Evolutionary conservation across 805 yeast species (phyloP), one percentile per base, ranked within the genome.

Genomic region (Vanderwaltozyma polyspora): DNA sequence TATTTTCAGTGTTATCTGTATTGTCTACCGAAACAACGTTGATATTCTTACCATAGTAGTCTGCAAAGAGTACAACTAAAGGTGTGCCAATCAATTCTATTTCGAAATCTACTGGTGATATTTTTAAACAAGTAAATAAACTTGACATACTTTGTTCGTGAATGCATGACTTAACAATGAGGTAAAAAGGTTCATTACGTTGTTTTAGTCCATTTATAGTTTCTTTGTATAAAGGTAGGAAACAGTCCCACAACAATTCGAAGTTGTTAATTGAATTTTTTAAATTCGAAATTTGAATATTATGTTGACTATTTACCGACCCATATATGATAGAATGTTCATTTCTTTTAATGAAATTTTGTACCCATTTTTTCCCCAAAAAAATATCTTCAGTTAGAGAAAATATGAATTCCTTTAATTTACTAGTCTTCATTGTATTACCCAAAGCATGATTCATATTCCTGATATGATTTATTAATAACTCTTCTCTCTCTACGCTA

Each of bases 351-450:
- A 44, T 41, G 24, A 50, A 50, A 34, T 43, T 44, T 27, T 40
- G 43, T 2, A 45, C 38, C 55, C 55, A 50, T 26, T 45, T 48
- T 24, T 43, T 48, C 8, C 52, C 53, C 13, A 50, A 29, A 11
- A 45, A 32, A 11, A 45, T 35, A n/a, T 41, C 39, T 13, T 39
- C 38, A 11, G 35, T 42, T 17, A 39, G 24, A 3, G 46, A 39
- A 11, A 14, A 14, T 26, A 48, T 41, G 24, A 40, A 41, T 26
- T 43, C 36, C 17, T 42, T 40, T n/a, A 48, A 43, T 31, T 48
- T 48, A 10, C 41, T 43, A 29, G 42, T 32, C 28, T 39, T 44
- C 26, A 48, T 34, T 2, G 47, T 39, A 28, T 45, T 45, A 6
- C 55, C 55, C 32, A 38, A 33, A 9, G 43, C 40, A 32, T 44